These are phyloP conservation scores for Capronia epimyces DNA, from an alignment of 2,329 filamentous ascomycete species.

Conservation along the genomic window DNA sequence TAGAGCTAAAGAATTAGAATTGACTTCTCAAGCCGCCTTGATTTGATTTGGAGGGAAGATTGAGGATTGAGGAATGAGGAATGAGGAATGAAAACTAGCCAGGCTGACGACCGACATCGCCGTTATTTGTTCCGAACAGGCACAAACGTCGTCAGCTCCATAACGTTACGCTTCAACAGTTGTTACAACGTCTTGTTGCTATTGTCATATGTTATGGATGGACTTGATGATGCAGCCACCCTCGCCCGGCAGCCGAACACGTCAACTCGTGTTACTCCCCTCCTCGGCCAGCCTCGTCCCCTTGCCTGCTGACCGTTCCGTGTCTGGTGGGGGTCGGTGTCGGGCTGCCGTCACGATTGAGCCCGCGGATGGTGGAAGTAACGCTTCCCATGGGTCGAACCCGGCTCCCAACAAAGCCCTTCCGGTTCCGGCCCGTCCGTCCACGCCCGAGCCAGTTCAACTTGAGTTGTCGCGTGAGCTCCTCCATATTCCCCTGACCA, in stretches of 20 bases:
- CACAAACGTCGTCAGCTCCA: no score
- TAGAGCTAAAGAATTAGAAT: no score
- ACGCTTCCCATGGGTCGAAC: constrained; percentile 29
- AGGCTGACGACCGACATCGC: no score
- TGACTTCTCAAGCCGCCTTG: no score
- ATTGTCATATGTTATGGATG: no score
- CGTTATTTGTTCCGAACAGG: no score
- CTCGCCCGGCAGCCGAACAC: no score
- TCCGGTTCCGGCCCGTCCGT: constrained; percentile 77
- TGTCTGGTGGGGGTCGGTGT: constrained; percentile 30
- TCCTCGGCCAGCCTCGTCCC: constrained; percentile 12
- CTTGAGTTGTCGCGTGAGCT: constrained; percentile 81
- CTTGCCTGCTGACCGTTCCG: constrained; percentile 27
- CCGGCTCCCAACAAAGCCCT: constrained; percentile 76
- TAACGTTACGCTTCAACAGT: not conserved
- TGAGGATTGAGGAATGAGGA: no score
- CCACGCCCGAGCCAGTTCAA: constrained; percentile 94
- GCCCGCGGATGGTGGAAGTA: constrained; percentile 19
- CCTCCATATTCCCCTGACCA: constrained; percentile 70
- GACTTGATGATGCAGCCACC: no score
- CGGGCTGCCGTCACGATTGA: constrained; percentile 29
- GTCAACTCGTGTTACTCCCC: not conserved
- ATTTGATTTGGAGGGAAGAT: no score
- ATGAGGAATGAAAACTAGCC: no score
- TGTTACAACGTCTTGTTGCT: no score